These are phyloP conservation scores for Cordyceps cateniannulata DNA, from an alignment of 2,329 filamentous ascomycete genomes.

Conservation along the genomic window DNA sequence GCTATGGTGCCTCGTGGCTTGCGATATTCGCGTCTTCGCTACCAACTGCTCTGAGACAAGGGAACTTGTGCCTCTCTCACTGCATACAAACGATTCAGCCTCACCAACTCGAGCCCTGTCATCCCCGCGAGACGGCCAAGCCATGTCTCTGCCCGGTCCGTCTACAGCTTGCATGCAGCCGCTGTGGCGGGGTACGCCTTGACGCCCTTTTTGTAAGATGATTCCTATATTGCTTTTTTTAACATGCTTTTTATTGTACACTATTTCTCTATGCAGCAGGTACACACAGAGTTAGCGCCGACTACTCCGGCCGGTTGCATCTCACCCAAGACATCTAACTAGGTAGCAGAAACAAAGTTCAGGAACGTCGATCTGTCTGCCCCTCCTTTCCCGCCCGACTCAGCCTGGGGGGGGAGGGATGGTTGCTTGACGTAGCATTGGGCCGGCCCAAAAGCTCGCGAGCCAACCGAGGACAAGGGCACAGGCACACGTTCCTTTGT, in stretches of 20 bases:
- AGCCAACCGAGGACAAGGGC: not conserved
- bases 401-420: not conserved
- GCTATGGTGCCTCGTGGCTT: not conserved
- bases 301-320: not conserved
- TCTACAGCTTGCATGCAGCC: slow-evolving; percentile 6
- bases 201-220: not conserved
- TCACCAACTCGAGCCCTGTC: not conserved
- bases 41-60: not conserved
- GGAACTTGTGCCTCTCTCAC: not conserved
- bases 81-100: not conserved
- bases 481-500: not conserved
- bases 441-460: not conserved
- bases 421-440: not conserved
- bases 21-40: not conserved
- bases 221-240: not conserved
- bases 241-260: not conserved
- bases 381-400: not conserved
- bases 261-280: not conserved
- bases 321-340: not conserved
- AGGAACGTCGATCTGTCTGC: not conserved
- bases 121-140: not conserved
- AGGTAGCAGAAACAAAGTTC: not conserved
- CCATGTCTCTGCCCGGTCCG: slow-evolving; percentile 1
- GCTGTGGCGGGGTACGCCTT: not conserved
- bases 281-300: not conserved